A percentile compares a stretch with the other conserved stretches of the same genome.
Evolutionary conservation across 2,329 filamentous ascomycete genomes (phyloP).

Genomic region (Aspergillus quadrilineatus): DNA sequence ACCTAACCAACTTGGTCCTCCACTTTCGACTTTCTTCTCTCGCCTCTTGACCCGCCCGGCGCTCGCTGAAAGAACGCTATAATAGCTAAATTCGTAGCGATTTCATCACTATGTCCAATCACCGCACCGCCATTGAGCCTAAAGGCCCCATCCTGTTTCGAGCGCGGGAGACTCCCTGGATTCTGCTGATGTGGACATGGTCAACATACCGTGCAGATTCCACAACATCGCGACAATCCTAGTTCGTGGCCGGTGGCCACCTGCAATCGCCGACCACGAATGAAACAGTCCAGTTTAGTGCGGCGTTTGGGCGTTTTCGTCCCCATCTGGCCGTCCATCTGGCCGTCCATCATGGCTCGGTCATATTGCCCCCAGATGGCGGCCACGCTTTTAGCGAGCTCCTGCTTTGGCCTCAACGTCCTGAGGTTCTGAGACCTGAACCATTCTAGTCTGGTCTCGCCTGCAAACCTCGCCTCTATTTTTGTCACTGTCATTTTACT

Average conservation of each 20-base stretch:
- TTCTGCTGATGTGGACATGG: not conserved
- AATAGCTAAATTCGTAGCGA: not conserved
- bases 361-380: not conserved
- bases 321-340: not conserved
- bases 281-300: not conserved
- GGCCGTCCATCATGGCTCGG: not conserved
- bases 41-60: not conserved
- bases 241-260: constrained; percentile 8
- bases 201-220: constrained; percentile 10
- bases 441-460: constrained; percentile 9
- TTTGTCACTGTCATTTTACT: constrained; percentile 14
- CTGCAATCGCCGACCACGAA: not conserved
- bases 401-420: not conserved
- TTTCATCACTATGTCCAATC: not conserved
- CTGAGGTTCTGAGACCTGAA: not conserved
- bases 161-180: not conserved
- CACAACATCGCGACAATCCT: constrained; percentile 10
- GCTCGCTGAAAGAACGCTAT: not conserved
- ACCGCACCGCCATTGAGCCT: not conserved
- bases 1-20: too few relatives aligned
- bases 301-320: constrained; percentile 1
- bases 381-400: constrained; percentile 8
- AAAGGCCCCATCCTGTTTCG: not conserved
- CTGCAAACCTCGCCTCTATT: constrained; percentile 14
- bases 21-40: too few relatives aligned